phyloP scores from a whole-genome alignment of 805 yeast species.

The Starmerella apicola region DNA sequence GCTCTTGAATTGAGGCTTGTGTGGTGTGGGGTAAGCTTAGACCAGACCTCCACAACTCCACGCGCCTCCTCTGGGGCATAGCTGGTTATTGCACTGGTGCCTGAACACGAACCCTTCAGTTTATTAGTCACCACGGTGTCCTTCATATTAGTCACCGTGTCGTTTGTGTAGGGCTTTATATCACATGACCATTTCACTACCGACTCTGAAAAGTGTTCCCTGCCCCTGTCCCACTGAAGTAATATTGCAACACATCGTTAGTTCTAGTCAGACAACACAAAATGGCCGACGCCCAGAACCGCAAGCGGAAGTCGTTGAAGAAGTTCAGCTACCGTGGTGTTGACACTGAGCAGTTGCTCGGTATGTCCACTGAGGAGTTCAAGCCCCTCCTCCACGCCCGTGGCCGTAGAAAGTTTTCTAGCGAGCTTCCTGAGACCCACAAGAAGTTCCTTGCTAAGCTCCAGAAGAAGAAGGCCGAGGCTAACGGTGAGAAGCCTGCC shows the following conservation, averaged over 20 bases:
- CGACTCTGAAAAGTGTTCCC: slow-evolving; percentile 1
- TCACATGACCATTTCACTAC: background rate
- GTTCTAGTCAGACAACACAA: slow-evolving; percentile 7
- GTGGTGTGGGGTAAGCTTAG: no score
- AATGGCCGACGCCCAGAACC: slow-evolving; percentile 27
- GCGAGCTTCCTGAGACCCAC: slow-evolving; percentile 93
- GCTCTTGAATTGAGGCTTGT: no score
- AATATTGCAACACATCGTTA: background rate
- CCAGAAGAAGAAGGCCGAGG: slow-evolving; percentile 81
- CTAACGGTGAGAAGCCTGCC: slow-evolving; percentile 82
- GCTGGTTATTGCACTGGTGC: no score
- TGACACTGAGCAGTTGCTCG: slow-evolving; percentile 86
- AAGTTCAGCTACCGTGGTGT: slow-evolving; percentile 98
- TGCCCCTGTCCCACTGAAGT: background rate
- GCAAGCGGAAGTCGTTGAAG: slow-evolving; percentile 72
- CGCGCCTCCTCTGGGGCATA: no score
- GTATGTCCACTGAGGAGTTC: slow-evolving; percentile 92
- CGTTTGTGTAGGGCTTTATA: background rate
- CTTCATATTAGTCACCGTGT: no score
- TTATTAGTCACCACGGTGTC: no score
- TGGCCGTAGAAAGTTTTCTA: slow-evolving; percentile 98
- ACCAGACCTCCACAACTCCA: no score
- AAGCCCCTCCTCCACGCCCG: slow-evolving; percentile 94
- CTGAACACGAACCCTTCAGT: no score
- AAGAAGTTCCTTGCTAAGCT: slow-evolving; percentile 93